phyloP scores from a whole-genome alignment of 2,329 filamentous ascomycete genomes.

The Aureobasidium melanogenum region DNA sequence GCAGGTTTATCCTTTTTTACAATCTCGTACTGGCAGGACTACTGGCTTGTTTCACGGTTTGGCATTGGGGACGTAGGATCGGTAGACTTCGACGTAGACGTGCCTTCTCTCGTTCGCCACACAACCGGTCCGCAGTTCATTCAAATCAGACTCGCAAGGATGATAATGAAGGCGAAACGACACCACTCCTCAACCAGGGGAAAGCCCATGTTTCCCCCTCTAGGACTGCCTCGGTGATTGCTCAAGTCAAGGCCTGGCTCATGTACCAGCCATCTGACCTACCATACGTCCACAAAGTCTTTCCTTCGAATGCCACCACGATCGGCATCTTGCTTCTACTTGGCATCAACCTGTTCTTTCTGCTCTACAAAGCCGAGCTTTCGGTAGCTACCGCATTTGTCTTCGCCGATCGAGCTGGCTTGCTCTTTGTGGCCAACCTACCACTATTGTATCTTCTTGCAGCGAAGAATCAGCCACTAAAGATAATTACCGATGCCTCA shows the following conservation, averaged over 20 bases:
- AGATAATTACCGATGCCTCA: slow-evolving; percentile 51
- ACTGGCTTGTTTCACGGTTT: slow-evolving; percentile 28
- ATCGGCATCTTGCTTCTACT: slow-evolving; percentile 45
- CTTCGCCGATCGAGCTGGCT: slow-evolving; percentile 49
- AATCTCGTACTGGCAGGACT: slow-evolving; percentile 31
- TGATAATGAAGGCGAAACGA: slow-evolving; percentile 19
- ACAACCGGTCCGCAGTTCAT: background rate
- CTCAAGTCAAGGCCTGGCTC: slow-evolving; percentile 23
- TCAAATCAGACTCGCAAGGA: background rate
- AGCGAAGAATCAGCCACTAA: slow-evolving; percentile 58
- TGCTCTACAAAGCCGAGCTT: slow-evolving; percentile 44
- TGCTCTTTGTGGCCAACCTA: slow-evolving; percentile 44
- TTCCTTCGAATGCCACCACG: slow-evolving; percentile 50
- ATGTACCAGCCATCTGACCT: slow-evolving; percentile 51
- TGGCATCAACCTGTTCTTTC: slow-evolving; percentile 49
- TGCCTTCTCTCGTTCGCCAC: background rate
- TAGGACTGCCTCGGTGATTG: background rate
- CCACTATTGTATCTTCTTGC: slow-evolving; percentile 53
- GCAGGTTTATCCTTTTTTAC: slow-evolving; percentile 31
- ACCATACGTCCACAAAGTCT: slow-evolving; percentile 46
- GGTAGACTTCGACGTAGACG: slow-evolving; percentile 16
- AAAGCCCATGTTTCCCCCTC: background rate
- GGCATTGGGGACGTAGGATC: slow-evolving; percentile 29
- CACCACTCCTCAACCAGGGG: slow-evolving; percentile 24
- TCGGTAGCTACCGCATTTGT: slow-evolving; percentile 45